A percentile compares a stretch with the other conserved stretches of the same genome.
Evolutionary conservation across 2,329 filamentous ascomycete genomes (phyloP).

Genomic region (Aspergillus glaucus): DNA sequence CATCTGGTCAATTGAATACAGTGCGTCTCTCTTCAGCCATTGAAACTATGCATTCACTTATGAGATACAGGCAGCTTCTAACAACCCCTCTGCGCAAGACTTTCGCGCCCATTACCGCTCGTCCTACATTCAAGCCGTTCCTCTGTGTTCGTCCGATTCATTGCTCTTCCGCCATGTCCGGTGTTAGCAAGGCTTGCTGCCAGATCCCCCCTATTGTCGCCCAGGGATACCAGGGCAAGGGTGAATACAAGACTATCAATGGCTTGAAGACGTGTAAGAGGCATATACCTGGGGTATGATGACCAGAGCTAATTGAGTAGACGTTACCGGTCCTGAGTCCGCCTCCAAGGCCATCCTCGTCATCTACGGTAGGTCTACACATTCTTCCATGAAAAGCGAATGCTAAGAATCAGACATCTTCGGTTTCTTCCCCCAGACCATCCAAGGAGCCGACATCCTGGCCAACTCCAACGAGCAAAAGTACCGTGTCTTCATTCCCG

Average conservation of each 20-base stretch:
- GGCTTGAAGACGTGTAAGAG: constrained; percentile 55
- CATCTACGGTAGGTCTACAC: constrained; percentile 39
- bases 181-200: constrained; percentile 41
- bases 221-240: constrained; percentile 50
- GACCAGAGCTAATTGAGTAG: constrained; percentile 21
- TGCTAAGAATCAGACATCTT: constrained; percentile 49
- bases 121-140: constrained; percentile 6
- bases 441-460: constrained; percentile 60
- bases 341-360: constrained; percentile 54
- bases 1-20: not conserved
- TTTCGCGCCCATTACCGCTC: constrained; percentile 8
- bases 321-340: constrained; percentile 51
- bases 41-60: constrained; percentile 1
- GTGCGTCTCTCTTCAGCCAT: not conserved
- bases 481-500: constrained; percentile 84
- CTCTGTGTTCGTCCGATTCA: constrained; percentile 4
- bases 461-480: constrained; percentile 55
- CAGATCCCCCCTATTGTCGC: constrained; percentile 39
- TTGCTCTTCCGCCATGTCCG: constrained; percentile 28
- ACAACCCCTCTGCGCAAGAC: constrained; percentile 18
- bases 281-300: constrained; percentile 1
- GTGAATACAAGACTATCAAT: constrained; percentile 53
- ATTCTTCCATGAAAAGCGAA: not conserved
- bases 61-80: constrained; percentile 18
- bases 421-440: constrained; percentile 57